Evolutionary conservation across 306 rosid genomes (phyloP), one percentile per base, ranked within the genome.

Genomic region (Cucurbita maxima): DNA sequence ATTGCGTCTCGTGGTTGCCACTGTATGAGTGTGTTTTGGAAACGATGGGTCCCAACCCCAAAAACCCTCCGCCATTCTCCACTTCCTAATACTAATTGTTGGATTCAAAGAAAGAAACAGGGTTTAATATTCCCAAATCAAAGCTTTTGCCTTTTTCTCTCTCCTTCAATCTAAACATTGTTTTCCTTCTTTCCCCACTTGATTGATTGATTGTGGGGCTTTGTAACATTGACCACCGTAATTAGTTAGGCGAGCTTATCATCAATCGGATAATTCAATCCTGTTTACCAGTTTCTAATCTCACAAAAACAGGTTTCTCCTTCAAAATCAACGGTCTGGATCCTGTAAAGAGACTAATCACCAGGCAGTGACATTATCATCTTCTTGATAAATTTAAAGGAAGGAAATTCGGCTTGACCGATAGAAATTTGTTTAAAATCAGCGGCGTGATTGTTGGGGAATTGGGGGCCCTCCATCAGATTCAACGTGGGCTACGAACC

Each of bases 1-100:
- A 44, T 30, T 58, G 2, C 41, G 41, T 61, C 74, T 74, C 50
- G 80, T 83, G 75, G 84, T 72, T 79, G 83, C 58, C 76, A 48
- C 78, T 70, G 14, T 36, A 10, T 22, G 36, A 8, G 4, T 41
- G 51, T 64, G 11, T 10, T 40, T 40, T 5, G 45, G 72, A 18
- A 41, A 41, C 30, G 18, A 41, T 72, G 80, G 82, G 68, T 63
- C 66, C 71, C 73, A n/a, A 47, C 34, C 8, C 18, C 55, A 15
- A 51, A 60, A 60, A 60, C 67, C 20, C 50, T 13, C 48, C 44
- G 13, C 62, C 45, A 16, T 50, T 76, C 15, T 37, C 14, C 18
- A 57, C 36, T 47, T 16, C 43, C 10, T 58, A 71, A 12, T 58
- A 57, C 34, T 30, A 30, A 2, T 30, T 30, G 34, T 30, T 30